Conservation (phyloP, 192 early-diverging fungal species). For the Chytriomyces sp. region DNA sequence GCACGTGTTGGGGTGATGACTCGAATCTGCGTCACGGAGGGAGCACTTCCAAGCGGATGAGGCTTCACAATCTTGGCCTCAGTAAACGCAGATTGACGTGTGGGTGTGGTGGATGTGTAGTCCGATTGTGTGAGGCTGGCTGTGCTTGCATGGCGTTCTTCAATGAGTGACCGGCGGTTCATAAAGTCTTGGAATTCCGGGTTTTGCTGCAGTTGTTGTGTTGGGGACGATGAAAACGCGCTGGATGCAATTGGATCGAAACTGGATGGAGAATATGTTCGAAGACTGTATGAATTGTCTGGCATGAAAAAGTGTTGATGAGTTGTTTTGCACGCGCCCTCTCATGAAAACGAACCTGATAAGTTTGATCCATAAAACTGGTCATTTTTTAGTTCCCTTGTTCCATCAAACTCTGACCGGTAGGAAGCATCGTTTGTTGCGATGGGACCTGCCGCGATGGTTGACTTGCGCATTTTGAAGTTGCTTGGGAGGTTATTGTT, state of each 20-base stretch:
- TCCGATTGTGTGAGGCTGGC: neutral
- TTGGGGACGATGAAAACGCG: neutral
- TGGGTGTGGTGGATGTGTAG: neutral
- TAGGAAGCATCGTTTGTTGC: constrained; percentile 35
- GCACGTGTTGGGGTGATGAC: constrained; percentile 18
- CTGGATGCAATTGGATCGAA: neutral
- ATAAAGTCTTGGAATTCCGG: constrained; percentile 51
- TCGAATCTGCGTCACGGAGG: constrained; percentile 25
- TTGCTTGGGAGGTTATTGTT: constrained; percentile 36
- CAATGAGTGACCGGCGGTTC: constrained; percentile 43
- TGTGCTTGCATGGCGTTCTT: constrained; percentile 10
- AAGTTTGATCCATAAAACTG: no score
- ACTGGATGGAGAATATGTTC: neutral
- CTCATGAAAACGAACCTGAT: no score
- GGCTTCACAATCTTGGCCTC: no score
- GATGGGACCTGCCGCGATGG: constrained; percentile 51
- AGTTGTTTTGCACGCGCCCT: no score
- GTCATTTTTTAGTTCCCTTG: no score
- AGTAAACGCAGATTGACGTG: no score
- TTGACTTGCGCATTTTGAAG: constrained; percentile 52
- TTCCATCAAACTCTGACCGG: no score
- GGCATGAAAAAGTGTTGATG: no score
- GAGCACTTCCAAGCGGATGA: neutral
- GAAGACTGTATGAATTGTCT: no score
- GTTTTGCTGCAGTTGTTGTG: neutral